Conservation (phyloP, 1,139 yeast species). For the Sugiyamaella japonica region DNA sequence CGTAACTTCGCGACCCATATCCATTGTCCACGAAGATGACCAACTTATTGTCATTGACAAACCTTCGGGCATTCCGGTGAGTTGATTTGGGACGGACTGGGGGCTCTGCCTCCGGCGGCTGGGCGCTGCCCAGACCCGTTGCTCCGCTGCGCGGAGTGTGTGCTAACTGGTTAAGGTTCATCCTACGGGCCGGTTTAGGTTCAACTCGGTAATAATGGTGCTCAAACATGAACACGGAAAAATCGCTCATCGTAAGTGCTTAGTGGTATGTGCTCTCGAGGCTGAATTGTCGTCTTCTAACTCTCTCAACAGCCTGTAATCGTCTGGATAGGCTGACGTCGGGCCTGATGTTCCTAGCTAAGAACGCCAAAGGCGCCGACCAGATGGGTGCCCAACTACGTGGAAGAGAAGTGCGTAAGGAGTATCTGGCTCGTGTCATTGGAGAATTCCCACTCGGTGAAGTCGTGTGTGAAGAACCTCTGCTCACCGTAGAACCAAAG, state of each 20-base stretch:
- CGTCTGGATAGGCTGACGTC: conserved; percentile 88
- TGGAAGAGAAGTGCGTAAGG: conserved; percentile 74
- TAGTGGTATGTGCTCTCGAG: too few relatives aligned
- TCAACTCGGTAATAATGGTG: conserved; percentile 82
- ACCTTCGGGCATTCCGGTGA: conserved; percentile 90
- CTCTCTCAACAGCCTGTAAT: conserved; percentile 58
- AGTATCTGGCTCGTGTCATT: conserved; percentile 81
- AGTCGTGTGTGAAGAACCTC: conserved; percentile 63
- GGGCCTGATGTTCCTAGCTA: conserved; percentile 92
- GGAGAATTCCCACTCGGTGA: conserved; percentile 74
- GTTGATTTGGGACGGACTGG: conserved; percentile 10
- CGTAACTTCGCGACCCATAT: conserved; percentile 68
- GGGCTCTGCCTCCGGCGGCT: too few relatives aligned
- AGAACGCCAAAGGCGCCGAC: conserved; percentile 78
- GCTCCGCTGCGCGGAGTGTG: too few relatives aligned
- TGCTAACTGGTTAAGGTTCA: conserved; percentile 46
- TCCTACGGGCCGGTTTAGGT: conserved; percentile 91
- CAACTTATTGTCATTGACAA: conserved; percentile 83
- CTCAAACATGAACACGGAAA: conserved; percentile 65
- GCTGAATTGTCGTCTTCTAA: conserved; percentile 8
- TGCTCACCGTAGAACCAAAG: conserved; percentile 73
- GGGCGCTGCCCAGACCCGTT: too few relatives aligned
- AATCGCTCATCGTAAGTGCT: conserved; percentile 56
- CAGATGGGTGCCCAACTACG: conserved; percentile 70
- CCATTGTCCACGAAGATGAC: conserved; percentile 76